Percentiles rank a stretch among this genome's conserved stretches.
phyloP scores from a whole-genome alignment of 2,329 filamentous ascomycete species.

The Sphaerostilbella broomeana region DNA sequence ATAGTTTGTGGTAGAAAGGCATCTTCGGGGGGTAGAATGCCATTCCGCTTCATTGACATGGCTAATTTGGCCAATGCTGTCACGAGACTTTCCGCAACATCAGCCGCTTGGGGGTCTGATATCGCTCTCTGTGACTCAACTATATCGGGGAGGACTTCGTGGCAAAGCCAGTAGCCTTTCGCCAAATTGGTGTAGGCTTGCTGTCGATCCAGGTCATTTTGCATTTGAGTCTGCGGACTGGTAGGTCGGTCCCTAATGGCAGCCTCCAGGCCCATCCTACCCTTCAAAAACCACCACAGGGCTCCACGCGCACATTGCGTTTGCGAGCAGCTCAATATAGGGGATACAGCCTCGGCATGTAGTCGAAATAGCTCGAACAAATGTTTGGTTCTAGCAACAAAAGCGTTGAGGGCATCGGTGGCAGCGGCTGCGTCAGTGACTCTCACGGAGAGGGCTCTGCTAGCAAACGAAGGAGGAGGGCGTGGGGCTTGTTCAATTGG shows the following conservation, averaged over 20 bases:
- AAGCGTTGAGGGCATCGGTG: constrained; percentile 63
- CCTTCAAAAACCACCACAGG: constrained; percentile 86
- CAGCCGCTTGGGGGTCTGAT: constrained; percentile 42
- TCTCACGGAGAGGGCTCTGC: constrained; percentile 31
- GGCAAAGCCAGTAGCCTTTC: constrained; percentile 77
- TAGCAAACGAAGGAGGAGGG: constrained; percentile 19
- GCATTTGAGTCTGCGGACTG: constrained; percentile 44
- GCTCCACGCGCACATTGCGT: constrained; percentile 65
- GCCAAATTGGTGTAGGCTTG: constrained; percentile 82
- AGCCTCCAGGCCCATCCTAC: constrained; percentile 67
- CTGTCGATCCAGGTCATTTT: constrained; percentile 51
- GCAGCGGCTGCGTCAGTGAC: constrained; percentile 41
- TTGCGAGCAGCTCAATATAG: constrained; percentile 56
- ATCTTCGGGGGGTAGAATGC: constrained; percentile 65
- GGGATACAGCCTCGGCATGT: constrained; percentile 67
- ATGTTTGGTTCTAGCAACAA: constrained; percentile 64
- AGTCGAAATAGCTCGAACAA: constrained; percentile 70
- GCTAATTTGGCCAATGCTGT: constrained; percentile 66
- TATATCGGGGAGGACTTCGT: constrained; percentile 46
- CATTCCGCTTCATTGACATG: constrained; percentile 78
- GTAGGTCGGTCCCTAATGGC: constrained; percentile 59
- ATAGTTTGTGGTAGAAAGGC: constrained; percentile 67
- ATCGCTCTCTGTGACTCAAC: constrained; percentile 36
- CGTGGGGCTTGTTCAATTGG: constrained; percentile 18
- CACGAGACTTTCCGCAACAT: constrained; percentile 49